phyloP scores from a whole-genome alignment of 257 asterid genomes.

The Cordia subcordata region DNA sequence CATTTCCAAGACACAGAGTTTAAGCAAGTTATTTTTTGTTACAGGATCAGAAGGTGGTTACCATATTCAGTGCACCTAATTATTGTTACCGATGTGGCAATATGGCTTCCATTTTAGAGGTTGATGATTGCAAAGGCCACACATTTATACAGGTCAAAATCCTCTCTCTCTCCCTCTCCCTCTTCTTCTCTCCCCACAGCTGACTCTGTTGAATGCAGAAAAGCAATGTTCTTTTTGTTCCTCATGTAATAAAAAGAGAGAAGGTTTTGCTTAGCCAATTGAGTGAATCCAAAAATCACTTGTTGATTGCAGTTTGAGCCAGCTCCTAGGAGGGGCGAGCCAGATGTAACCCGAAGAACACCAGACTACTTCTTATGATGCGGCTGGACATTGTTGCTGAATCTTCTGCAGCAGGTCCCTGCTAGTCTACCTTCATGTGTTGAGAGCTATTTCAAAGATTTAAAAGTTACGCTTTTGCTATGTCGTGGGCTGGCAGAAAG shows the following conservation, averaged over 20 bases:
- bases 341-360: slow-evolving; percentile 83
- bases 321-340: slow-evolving; percentile 85
- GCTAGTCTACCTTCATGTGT: slow-evolving; percentile 36
- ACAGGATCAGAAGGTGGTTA: slow-evolving; percentile 84
- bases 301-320: slow-evolving; percentile 66
- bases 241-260: not conserved
- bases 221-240: too few relatives aligned
- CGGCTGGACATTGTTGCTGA: slow-evolving; percentile 22
- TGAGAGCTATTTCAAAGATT: slow-evolving; percentile 17
- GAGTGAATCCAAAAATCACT: not conserved
- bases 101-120: slow-evolving; percentile 84
- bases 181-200: not conserved
- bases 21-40: slow-evolving; percentile 13
- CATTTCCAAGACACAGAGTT: not conserved
- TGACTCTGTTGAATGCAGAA: too few relatives aligned
- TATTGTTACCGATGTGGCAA: slow-evolving; percentile 86
- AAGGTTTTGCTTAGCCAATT: not conserved
- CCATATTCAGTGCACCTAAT: slow-evolving; percentile 82
- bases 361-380: slow-evolving; percentile 80
- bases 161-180: slow-evolving; percentile 1
- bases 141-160: slow-evolving; percentile 70
- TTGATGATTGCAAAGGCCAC: slow-evolving; percentile 64
- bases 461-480: slow-evolving; percentile 3
- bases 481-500: slow-evolving; percentile 14
- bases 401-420: slow-evolving; percentile 10